Conservation (phyloP, 2,329 filamentous ascomycete genomes). For the Amylocarpus encephaloides region DNA sequence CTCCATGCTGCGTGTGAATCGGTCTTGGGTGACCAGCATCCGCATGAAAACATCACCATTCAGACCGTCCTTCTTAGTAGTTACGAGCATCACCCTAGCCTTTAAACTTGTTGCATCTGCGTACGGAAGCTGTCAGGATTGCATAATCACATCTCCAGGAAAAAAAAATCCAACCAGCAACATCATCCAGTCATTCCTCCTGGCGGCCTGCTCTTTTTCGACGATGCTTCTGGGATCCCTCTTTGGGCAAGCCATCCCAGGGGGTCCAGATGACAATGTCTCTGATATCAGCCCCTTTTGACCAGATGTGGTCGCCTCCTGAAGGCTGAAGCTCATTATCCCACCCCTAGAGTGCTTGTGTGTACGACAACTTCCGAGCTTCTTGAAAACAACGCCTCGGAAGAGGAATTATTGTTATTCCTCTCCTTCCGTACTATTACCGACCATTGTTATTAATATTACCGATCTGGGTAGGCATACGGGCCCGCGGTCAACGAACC, state of each 20-base stretch:
- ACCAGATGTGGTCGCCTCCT: not conserved
- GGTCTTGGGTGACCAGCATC: constrained; percentile 4
- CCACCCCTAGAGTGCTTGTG: not conserved
- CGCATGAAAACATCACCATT: constrained; percentile 11
- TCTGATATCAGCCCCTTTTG: constrained; percentile 4
- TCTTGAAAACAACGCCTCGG: not conserved
- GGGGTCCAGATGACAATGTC: constrained; percentile 9
- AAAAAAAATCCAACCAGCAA: constrained; percentile 3
- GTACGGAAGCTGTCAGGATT: constrained; percentile 1
- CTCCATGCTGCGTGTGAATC: not conserved
- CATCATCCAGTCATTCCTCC: not conserved
- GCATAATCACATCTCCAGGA: constrained; percentile 11
- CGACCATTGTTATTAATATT: not conserved
- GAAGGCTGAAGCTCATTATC: not conserved
- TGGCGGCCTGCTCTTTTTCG: not conserved
- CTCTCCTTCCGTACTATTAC: not conserved
- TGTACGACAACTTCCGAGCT: not conserved
- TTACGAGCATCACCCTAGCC: not conserved
- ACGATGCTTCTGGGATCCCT: not conserved
- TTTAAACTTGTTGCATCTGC: not conserved
- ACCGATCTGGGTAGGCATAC: not conserved
- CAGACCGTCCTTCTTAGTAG: not conserved
- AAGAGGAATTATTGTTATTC: not conserved
- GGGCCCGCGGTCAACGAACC: not conserved
- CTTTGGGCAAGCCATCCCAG: constrained; percentile 5